Evolutionary conservation across 106 monocot species (phyloP).

Genomic region (Xerophyta viscosa): DNA sequence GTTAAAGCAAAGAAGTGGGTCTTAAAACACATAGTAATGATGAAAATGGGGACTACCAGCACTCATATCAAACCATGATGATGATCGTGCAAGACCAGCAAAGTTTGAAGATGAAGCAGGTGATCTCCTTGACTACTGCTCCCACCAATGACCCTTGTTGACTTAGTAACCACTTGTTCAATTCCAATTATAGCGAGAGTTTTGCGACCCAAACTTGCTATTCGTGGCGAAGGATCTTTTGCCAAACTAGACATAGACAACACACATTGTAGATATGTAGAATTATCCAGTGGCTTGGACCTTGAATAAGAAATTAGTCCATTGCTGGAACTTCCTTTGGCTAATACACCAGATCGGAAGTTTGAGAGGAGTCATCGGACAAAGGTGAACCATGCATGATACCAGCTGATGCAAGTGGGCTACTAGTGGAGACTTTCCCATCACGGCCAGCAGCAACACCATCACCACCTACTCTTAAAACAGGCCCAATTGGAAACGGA

Average conservation of each 20-base stretch:
- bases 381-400: conserved; percentile 61
- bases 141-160: conserved; percentile 29
- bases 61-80: conserved; percentile 98
- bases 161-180: conserved; percentile 67
- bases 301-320: conserved; percentile 46
- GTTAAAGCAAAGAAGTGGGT: no score
- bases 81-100: conserved; percentile 71
- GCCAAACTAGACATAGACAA: conserved; percentile 67
- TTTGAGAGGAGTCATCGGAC: conserved; percentile 59
- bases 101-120: conserved; percentile 35
- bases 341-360: conserved; percentile 77
- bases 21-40: not conserved
- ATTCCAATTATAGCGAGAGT: conserved; percentile 81
- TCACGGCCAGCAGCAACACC: conserved; percentile 30
- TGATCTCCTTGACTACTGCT: conserved; percentile 44
- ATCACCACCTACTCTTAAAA: conserved; percentile 63
- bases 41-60: no score
- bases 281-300: conserved; percentile 33
- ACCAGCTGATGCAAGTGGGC: conserved; percentile 52
- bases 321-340: conserved; percentile 62
- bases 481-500: conserved; percentile 46
- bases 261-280: conserved; percentile 69
- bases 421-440: conserved; percentile 77
- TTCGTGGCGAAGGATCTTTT: conserved; percentile 83
- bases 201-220: conserved; percentile 60